Percentiles rank a stretch among this genome's conserved stretches.
phyloP scores from a whole-genome alignment of 2,329 filamentous ascomycete genomes.

The Atkinsonella texensis region DNA sequence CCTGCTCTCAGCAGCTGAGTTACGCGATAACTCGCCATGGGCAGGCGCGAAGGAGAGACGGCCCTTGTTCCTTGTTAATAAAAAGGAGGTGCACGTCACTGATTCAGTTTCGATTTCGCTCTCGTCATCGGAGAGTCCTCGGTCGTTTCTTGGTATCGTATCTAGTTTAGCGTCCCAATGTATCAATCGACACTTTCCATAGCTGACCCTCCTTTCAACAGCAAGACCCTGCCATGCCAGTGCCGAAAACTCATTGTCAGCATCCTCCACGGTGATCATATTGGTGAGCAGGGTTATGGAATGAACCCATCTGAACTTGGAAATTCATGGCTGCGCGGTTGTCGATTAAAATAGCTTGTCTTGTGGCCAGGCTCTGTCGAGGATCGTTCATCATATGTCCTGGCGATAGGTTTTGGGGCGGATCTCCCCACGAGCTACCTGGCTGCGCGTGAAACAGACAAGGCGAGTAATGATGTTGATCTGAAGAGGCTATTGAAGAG shows the following conservation, averaged over 20 bases:
- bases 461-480: slow-evolving; percentile 4
- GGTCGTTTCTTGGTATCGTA: not conserved
- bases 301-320: slow-evolving; percentile 14
- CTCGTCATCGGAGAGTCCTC: not conserved
- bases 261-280: slow-evolving; percentile 11
- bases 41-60: not conserved
- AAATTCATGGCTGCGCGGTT: slow-evolving; percentile 14
- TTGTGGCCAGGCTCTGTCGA: slow-evolving; percentile 9
- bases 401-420: slow-evolving; percentile 10
- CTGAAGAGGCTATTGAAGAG: slow-evolving; percentile 2
- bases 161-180: not conserved
- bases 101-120: not conserved
- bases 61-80: too few relatives aligned
- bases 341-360: slow-evolving; percentile 12
- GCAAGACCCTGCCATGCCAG: not conserved
- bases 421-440: not conserved
- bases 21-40: not conserved
- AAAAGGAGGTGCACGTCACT: too few relatives aligned
- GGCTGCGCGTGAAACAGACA: slow-evolving; percentile 2
- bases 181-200: too few relatives aligned
- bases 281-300: slow-evolving; percentile 10
- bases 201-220: not conserved
- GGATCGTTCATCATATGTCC: slow-evolving; percentile 14
- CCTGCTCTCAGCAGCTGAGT: not conserved
- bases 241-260: slow-evolving; percentile 9